Conservation (phyloP, 768 basidiomycete genomes). For the Agrocybe praecox region DNA sequence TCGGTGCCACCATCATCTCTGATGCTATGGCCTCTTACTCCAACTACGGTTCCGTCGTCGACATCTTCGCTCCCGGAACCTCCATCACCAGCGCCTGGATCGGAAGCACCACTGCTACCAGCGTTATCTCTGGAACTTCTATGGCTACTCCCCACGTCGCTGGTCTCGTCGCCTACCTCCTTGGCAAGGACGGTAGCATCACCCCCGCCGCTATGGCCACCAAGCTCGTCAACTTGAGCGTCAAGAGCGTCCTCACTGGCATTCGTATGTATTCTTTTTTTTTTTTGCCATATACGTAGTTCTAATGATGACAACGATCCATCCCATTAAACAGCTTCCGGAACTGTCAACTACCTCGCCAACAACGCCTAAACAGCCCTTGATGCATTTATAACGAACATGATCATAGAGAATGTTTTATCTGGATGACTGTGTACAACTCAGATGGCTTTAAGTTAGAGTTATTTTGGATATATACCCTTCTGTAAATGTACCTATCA, state of each 20-base stretch:
- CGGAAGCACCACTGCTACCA: constrained; percentile 24
- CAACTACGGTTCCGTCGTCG: constrained; percentile 44
- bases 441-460: not conserved
- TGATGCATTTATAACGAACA: not conserved
- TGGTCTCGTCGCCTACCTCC: constrained; percentile 40
- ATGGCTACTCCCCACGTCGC: constrained; percentile 44
- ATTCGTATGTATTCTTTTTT: constrained; percentile 24
- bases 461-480: not conserved
- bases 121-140: constrained; percentile 27
- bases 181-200: constrained; percentile 29
- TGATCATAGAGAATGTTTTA: not conserved
- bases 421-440: not conserved
- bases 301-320: no score
- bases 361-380: constrained; percentile 17
- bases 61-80: constrained; percentile 42
- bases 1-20: constrained; percentile 38
- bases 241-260: constrained; percentile 28
- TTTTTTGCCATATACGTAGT: not conserved
- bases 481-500: no score
- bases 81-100: constrained; percentile 33
- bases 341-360: constrained; percentile 29
- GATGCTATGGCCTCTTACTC: constrained; percentile 38
- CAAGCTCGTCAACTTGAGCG: constrained; percentile 23
- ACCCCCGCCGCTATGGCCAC: constrained; percentile 30
- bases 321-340: constrained; percentile 20